Percentiles rank a stretch among this genome's conserved stretches.
Evolutionary conservation across 2,329 filamentous ascomycete species (phyloP).

Genomic region (Didymosphaeria variabile): DNA sequence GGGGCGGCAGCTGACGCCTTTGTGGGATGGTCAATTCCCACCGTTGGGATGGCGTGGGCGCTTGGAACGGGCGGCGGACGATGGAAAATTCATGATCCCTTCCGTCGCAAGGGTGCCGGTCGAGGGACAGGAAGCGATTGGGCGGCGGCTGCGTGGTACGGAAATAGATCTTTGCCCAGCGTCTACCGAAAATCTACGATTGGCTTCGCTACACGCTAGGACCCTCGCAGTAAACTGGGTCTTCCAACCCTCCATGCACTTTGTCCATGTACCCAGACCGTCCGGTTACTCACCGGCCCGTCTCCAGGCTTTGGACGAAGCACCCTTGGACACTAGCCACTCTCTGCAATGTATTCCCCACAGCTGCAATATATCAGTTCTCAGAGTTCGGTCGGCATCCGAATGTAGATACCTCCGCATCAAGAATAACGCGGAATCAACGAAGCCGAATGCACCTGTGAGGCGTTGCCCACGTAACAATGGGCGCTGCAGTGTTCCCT

Average conservation of each 20-base stretch:
- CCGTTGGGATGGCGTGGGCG: constrained; percentile 36
- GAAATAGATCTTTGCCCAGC: constrained; percentile 23
- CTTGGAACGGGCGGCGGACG: constrained; percentile 31
- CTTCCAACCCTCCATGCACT: constrained; percentile 4
- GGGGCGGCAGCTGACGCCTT: constrained; percentile 44
- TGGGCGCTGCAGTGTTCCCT: not conserved
- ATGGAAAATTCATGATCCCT: constrained; percentile 35
- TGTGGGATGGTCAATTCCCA: constrained; percentile 18
- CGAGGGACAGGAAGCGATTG: constrained; percentile 30
- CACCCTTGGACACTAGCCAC: not conserved
- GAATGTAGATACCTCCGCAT: constrained; percentile 1
- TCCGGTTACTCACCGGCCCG: not conserved
- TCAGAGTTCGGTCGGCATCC: not conserved
- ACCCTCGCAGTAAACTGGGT: constrained; percentile 8
- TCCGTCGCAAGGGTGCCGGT: constrained; percentile 27
- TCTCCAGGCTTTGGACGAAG: not conserved
- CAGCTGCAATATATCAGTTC: constrained; percentile 8
- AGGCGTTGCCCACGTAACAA: not conserved
- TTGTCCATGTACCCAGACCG: constrained; percentile 10
- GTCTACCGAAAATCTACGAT: constrained; percentile 20
- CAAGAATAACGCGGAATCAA: constrained; percentile 22
- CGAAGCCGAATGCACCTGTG: constrained; percentile 16
- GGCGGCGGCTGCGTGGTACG: constrained; percentile 14
- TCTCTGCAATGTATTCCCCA: not conserved
- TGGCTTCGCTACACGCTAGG: constrained; percentile 14